phyloP scores from a whole-genome alignment of 768 basidiomycete genomes.

The Gymnopilus dilepis region DNA sequence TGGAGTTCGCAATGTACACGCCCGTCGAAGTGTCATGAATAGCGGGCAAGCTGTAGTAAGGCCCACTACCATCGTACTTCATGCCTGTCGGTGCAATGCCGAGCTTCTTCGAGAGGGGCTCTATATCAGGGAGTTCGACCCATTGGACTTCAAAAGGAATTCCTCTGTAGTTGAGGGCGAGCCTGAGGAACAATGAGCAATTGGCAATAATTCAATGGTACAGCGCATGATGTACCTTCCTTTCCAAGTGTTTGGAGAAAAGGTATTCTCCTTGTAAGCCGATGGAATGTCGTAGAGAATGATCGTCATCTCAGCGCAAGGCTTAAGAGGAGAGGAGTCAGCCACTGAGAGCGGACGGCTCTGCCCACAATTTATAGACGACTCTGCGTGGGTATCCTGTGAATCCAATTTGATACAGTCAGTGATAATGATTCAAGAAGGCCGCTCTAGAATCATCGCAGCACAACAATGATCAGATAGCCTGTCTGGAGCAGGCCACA shows the following conservation, averaged over 20 bases:
- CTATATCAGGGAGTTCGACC: constrained; percentile 57
- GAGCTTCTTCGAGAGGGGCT: constrained; percentile 34
- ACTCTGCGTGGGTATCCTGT: too few relatives aligned
- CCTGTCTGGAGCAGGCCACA: too few relatives aligned
- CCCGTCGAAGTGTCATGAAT: constrained; percentile 52
- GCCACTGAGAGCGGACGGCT: too few relatives aligned
- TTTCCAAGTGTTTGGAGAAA: background rate
- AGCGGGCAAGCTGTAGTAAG: constrained; percentile 50
- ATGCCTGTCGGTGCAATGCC: constrained; percentile 40
- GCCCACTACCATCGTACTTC: constrained; percentile 32
- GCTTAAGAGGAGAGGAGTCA: background rate
- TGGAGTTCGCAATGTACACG: constrained; percentile 44
- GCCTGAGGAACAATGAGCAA: background rate
- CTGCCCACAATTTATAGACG: too few relatives aligned
- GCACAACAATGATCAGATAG: too few relatives aligned
- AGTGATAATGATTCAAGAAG: too few relatives aligned
- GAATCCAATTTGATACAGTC: too few relatives aligned
- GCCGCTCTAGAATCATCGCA: too few relatives aligned
- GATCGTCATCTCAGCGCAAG: background rate
- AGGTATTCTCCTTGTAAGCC: background rate
- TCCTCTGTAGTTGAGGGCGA: constrained; percentile 37
- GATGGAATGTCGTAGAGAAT: background rate
- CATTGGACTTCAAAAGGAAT: constrained; percentile 51
- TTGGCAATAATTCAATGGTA: too few relatives aligned
- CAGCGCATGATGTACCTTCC: background rate